Conservation (phyloP, 768 basidiomycete genomes). For the Lactarius quietus region DNA sequence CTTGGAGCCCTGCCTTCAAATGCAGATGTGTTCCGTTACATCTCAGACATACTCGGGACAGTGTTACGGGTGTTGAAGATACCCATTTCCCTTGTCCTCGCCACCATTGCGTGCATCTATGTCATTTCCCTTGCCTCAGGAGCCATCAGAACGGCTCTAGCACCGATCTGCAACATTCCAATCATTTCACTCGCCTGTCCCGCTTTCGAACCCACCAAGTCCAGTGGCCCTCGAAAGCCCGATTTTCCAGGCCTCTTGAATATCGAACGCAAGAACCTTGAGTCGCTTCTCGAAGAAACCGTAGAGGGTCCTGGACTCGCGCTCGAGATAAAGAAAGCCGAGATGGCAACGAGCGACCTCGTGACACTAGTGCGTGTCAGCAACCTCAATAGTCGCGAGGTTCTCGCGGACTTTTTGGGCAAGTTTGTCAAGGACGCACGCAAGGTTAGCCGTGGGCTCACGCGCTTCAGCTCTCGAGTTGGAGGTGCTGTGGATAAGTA, state of each 20-base stretch:
- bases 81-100: constrained; percentile 54
- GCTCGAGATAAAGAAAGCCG: constrained; percentile 68
- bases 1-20: background rate
- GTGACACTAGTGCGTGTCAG: constrained; percentile 60
- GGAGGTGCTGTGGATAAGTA: constrained; percentile 72
- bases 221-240: constrained; percentile 40
- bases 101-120: constrained; percentile 48
- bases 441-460: constrained; percentile 54
- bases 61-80: constrained; percentile 49
- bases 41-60: constrained; percentile 45
- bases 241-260: constrained; percentile 61
- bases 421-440: constrained; percentile 62
- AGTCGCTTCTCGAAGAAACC: constrained; percentile 56
- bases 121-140: constrained; percentile 40
- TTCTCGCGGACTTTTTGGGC: constrained; percentile 47
- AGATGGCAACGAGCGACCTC: constrained; percentile 73
- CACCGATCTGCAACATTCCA: constrained; percentile 62
- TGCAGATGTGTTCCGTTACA: constrained; percentile 33
- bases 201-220: constrained; percentile 16
- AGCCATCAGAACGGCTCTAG: constrained; percentile 45
- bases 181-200: constrained; percentile 49
- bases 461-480: constrained; percentile 62
- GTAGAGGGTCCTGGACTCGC: constrained; percentile 57
- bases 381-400: constrained; percentile 56
- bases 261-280: constrained; percentile 59